phyloP scores from a whole-genome alignment of 306 rosid species.

The Sicyos edulis region DNA sequence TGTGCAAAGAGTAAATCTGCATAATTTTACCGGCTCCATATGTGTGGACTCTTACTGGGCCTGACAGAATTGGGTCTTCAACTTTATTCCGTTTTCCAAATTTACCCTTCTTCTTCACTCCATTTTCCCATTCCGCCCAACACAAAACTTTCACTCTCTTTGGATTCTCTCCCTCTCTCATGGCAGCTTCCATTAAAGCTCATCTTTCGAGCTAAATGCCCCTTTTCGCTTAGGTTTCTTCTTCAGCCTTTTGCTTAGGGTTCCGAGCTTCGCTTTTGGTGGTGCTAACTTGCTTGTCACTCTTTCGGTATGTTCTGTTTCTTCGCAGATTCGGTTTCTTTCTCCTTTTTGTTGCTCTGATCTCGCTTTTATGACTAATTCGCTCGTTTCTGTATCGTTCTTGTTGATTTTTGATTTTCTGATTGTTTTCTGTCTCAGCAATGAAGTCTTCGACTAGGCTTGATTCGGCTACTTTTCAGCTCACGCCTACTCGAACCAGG shows the following conservation, averaged over 20 bases:
- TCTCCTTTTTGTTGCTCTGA: constrained; percentile 25
- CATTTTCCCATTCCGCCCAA: constrained; percentile 7
- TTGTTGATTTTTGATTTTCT: constrained; percentile 2
- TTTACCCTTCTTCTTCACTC: constrained; percentile 12
- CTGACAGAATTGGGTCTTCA: not conserved
- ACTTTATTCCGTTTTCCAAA: constrained; percentile 18
- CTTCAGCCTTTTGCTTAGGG: constrained; percentile 27
- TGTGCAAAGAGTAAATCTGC: too few relatives aligned
- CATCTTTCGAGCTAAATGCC: constrained; percentile 31
- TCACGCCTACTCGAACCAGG: constrained; percentile 98
- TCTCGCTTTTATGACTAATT: constrained; percentile 28
- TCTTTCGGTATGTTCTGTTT: constrained; percentile 19
- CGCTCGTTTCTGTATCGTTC: not conserved
- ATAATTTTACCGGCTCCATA: too few relatives aligned
- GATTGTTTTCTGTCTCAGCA: constrained; percentile 1
- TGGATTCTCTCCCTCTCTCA: constrained; percentile 25
- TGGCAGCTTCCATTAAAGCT: constrained; percentile 32
- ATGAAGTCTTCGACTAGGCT: constrained; percentile 72
- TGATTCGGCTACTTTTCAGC: constrained; percentile 86
- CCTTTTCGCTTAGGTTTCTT: constrained; percentile 26
- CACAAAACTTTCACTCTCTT: not conserved
- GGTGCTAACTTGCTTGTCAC: constrained; percentile 20
- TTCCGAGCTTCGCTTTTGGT: constrained; percentile 24
- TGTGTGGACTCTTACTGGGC: too few relatives aligned
- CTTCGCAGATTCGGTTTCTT: constrained; percentile 1